Percentiles rank a stretch among this genome's conserved stretches.
phyloP scores from a whole-genome alignment of 1,284 basidiomycete species.

The Fomes fomentarius region DNA sequence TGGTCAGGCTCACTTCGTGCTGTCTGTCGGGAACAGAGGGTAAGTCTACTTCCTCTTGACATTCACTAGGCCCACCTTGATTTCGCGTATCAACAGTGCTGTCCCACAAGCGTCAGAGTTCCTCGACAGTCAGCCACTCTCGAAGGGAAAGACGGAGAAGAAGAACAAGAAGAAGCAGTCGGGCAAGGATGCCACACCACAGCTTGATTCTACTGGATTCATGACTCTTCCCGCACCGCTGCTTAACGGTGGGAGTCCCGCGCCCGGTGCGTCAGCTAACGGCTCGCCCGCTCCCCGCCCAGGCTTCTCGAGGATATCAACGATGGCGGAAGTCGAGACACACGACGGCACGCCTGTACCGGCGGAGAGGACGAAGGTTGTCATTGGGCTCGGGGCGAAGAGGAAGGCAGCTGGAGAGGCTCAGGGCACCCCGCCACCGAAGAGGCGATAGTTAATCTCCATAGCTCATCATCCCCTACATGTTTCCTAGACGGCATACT shows the following conservation, averaged over 20 bases:
- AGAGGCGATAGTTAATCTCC: slow-evolving; percentile 35
- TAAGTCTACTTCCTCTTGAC: no score
- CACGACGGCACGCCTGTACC: slow-evolving; percentile 52
- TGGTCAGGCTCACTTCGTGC: slow-evolving; percentile 92
- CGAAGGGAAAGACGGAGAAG: slow-evolving; percentile 77
- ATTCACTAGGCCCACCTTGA: no score
- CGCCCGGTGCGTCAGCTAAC: slow-evolving; percentile 38
- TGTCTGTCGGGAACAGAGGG: slow-evolving; percentile 93
- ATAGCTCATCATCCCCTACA: neutral
- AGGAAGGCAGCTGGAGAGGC: slow-evolving; percentile 73
- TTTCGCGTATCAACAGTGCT: slow-evolving; percentile 66
- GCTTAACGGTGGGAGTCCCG: slow-evolving; percentile 50
- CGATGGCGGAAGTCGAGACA: slow-evolving; percentile 46
- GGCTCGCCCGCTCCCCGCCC: slow-evolving; percentile 71
- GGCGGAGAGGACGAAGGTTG: slow-evolving; percentile 69
- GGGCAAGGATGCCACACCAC: slow-evolving; percentile 48
- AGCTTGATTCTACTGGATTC: slow-evolving; percentile 60
- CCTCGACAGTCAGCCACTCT: slow-evolving; percentile 74
- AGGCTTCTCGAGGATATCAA: slow-evolving; percentile 77
- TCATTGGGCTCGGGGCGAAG: slow-evolving; percentile 76
- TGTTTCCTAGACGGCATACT: neutral
- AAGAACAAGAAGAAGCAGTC: slow-evolving; percentile 72
- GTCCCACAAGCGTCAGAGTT: slow-evolving; percentile 81
- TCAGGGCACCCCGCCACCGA: slow-evolving; percentile 47
- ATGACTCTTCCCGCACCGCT: slow-evolving; percentile 69